A percentile compares a stretch with the other conserved stretches of the same genome.
These are phyloP conservation scores for Aspergillus ellipticus DNA, from an alignment of 495 filamentous ascomycete genomes.

Conservation along the genomic window DNA sequence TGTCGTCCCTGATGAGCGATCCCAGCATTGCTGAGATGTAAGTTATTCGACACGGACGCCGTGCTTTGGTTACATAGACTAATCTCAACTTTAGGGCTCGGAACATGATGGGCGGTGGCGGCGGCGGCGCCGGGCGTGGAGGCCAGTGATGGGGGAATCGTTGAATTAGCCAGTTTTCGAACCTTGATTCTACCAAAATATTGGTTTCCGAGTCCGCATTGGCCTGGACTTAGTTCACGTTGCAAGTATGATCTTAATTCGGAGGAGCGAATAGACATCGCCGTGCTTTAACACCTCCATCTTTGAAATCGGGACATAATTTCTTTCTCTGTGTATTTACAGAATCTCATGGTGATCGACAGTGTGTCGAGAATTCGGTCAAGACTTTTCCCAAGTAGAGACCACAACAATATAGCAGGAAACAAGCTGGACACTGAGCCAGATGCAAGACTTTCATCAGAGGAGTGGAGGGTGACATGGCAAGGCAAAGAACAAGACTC, in stretches of 20 bases:
- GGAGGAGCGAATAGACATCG: conserved; percentile 14
- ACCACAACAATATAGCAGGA: background rate
- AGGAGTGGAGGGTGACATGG: conserved; percentile 29
- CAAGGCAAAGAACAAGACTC: conserved; percentile 25
- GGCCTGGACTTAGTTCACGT: conserved; percentile 1
- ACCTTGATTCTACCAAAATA: background rate
- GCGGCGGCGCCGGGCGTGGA: conserved; percentile 28
- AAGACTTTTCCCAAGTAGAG: background rate
- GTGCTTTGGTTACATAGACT: conserved; percentile 10
- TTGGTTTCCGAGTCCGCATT: background rate
- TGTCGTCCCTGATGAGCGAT: conserved; percentile 80
- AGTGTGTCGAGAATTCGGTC: background rate
- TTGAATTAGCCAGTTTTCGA: background rate
- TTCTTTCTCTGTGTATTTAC: background rate
- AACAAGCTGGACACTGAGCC: conserved; percentile 19
- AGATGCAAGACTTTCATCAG: conserved; percentile 26
- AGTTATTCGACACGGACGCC: conserved; percentile 34
- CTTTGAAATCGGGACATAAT: background rate
- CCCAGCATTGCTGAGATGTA: conserved; percentile 90
- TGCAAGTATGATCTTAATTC: conserved; percentile 9
- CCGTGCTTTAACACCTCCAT: background rate
- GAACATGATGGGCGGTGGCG: conserved; percentile 69
- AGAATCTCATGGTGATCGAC: background rate
- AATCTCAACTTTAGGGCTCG: conserved; percentile 54
- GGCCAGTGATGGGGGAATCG: conserved; percentile 8